phyloP scores from a whole-genome alignment of 148 eudicot species.

The Beta vulgaris region DNA sequence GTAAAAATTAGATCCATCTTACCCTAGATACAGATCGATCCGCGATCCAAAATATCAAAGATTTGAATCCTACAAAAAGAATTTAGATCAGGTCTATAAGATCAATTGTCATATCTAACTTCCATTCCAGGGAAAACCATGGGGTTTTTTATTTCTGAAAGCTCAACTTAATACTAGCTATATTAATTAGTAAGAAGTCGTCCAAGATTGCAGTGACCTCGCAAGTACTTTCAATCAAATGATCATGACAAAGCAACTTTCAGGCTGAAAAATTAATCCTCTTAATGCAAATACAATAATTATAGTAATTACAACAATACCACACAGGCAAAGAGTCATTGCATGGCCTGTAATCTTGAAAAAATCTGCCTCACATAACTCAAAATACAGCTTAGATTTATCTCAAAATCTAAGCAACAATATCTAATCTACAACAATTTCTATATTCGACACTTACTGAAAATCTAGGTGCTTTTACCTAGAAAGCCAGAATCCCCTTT shows the following conservation, averaged over 20 bases:
- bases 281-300: neutral
- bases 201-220: neutral
- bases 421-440: conserved; percentile 25
- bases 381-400: neutral
- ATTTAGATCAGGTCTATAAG: no score
- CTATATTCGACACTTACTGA: conserved; percentile 9
- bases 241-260: neutral
- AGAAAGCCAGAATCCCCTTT: conserved; percentile 5
- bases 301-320: conserved; percentile 17
- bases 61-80: no score
- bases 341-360: neutral
- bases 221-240: neutral
- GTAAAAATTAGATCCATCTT: no score
- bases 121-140: no score
- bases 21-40: no score
- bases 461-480: neutral
- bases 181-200: no score
- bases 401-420: conserved; percentile 13
- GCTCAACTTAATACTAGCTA: no score
- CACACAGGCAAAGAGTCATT: neutral
- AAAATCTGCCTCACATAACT: neutral
- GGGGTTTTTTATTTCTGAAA: no score
- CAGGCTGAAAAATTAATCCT: neutral
- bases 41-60: no score
- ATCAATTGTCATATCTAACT: no score